Evolutionary conservation across 2,329 filamentous ascomycete genomes (phyloP).

Genomic region (Verruconis gallopava): DNA sequence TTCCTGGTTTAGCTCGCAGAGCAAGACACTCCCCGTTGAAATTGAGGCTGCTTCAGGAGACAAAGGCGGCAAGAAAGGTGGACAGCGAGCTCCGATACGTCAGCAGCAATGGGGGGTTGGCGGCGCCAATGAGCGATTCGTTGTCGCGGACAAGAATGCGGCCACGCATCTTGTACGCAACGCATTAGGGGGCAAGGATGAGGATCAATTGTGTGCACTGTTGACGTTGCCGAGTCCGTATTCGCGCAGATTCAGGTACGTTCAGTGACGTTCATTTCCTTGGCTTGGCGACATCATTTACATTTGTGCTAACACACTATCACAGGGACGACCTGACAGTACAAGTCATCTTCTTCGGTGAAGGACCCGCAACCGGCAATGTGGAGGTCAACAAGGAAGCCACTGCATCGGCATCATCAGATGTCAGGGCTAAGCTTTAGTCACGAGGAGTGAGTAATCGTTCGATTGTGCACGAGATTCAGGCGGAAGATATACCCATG

Average conservation of each 20-base stretch:
- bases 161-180: slow-evolving; percentile 94
- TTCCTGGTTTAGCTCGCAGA: slow-evolving; percentile 49
- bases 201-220: slow-evolving; percentile 84
- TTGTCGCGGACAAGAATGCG: slow-evolving; percentile 89
- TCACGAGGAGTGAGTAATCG: no score
- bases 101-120: slow-evolving; percentile 83
- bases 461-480: no score
- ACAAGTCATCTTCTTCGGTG: slow-evolving; percentile 96
- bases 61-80: slow-evolving; percentile 35
- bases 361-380: slow-evolving; percentile 52
- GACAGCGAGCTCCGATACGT: slow-evolving; percentile 78
- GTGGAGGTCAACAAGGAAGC: slow-evolving; percentile 80
- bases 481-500: no score
- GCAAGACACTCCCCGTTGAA: slow-evolving; percentile 60
- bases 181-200: slow-evolving; percentile 82
- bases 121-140: slow-evolving; percentile 65
- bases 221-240: slow-evolving; percentile 86
- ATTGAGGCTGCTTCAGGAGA: slow-evolving; percentile 33
- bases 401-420: slow-evolving; percentile 40
- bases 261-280: not conserved
- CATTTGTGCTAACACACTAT: no score
- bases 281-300: not conserved
- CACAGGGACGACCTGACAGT: slow-evolving; percentile 84
- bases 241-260: slow-evolving; percentile 76
- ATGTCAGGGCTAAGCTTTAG: slow-evolving; percentile 9